Evolutionary conservation across 768 basidiomycete species (phyloP), one percentile per base, ranked within the genome.

Genomic region (Phylloporus arenicola): DNA sequence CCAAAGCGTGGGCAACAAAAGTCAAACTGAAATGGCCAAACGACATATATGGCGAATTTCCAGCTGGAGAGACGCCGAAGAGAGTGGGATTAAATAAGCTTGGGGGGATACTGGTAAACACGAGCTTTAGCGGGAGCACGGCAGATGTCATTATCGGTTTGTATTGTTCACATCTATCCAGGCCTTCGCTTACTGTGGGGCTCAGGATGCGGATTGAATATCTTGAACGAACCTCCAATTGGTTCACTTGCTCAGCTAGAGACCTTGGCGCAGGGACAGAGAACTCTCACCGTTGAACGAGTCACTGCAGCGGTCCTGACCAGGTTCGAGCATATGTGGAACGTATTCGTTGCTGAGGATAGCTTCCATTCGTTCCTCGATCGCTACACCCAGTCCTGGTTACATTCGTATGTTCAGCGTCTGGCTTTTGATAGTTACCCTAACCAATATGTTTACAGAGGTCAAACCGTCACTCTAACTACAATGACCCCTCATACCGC

Each of bases 21-120:
- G 79, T 96, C 11, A 75, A 83, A 35, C 71, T 98, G 22, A 98
- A 97, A 67, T 98, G 96, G 96, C 96, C 95, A 17, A 98, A 98
- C 61, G 96, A 98, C 59, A 72, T 99, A 4, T 97, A 97, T 60
- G 87, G 83, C 2, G 75, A 82, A 35, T 72, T 75, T 35, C 81
- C 72, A 30, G 70, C 65, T 4, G 72, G 64, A 2, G 72, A 71
- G 5, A 12, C 46, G 6, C 6, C 24, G 30, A 53, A 30, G 17
- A 40, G 35, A 1, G 71, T 70, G 17, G 79, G 81, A 56, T 68
- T 68, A 50, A 84, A 78, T 68, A 98, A 99, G 68, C 71, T 97
- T 31, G 95, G 95, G 1, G 95, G 96, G 0, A 84, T 97, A 16
- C 70, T 98, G 20, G 90, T 99, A 30, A 95, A 87, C 58, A 91